These are phyloP conservation scores for Curvularia spicifera DNA, from an alignment of 2,329 filamentous ascomycete species.

Conservation along the genomic window DNA sequence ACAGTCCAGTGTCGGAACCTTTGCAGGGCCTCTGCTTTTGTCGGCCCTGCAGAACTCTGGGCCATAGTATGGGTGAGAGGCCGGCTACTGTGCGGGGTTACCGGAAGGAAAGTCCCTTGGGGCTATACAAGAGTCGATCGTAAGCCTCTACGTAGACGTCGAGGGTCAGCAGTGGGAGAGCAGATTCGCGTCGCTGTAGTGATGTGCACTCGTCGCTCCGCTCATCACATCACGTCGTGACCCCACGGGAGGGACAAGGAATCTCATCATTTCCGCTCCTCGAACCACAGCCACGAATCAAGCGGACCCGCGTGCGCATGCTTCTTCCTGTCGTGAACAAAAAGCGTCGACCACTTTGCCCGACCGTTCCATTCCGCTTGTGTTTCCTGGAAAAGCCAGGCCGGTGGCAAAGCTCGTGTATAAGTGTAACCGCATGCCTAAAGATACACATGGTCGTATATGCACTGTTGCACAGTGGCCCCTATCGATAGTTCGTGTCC, in stretches of 20 bases:
- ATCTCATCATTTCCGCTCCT: conserved; percentile 33
- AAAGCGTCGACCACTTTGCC: conserved; percentile 15
- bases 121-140: not conserved
- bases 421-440: conserved; percentile 3
- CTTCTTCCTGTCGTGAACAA: conserved; percentile 11
- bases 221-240: conserved; percentile 34
- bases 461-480: conserved; percentile 12
- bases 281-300: conserved; percentile 30
- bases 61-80: conserved; percentile 4
- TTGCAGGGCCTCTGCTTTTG: conserved; percentile 11
- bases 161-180: not conserved
- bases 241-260: conserved; percentile 28
- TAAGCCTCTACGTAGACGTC: not conserved
- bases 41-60: conserved; percentile 12
- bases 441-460: conserved; percentile 12
- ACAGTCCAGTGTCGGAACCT: conserved; percentile 27
- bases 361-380: conserved; percentile 5
- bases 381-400: conserved; percentile 8
- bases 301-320: conserved; percentile 22
- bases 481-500: conserved; percentile 16
- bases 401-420: conserved; percentile 1
- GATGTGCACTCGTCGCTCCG: not conserved
- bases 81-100: conserved; percentile 12
- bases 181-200: not conserved
- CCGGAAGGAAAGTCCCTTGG: conserved; percentile 4